These are phyloP conservation scores for Vicia villosa DNA, from an alignment of 306 rosid genomes.

Conservation along the genomic window DNA sequence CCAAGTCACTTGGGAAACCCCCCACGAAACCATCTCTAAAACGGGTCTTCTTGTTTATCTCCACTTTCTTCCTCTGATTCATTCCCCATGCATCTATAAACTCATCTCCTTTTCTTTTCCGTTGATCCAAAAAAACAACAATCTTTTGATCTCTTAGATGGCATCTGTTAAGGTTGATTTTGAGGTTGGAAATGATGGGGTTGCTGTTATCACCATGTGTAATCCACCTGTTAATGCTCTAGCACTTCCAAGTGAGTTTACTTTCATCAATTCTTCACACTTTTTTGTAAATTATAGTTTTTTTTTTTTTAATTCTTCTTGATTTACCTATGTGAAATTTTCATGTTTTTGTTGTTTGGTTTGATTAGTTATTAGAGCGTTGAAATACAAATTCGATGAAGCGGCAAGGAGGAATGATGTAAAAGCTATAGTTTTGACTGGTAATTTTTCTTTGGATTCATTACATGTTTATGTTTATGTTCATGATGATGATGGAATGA, in stretches of 20 bases:
- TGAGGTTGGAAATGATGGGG: conserved; percentile 90
- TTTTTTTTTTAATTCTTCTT: conserved; percentile 42
- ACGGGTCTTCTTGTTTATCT: too few relatives aligned
- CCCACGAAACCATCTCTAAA: not conserved
- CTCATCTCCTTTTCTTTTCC: not conserved
- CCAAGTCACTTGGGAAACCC: not conserved
- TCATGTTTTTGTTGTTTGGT: not conserved
- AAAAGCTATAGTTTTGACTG: conserved; percentile 83
- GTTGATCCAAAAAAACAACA: conserved; percentile 21
- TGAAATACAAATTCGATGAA: conserved; percentile 74
- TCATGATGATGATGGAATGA: conserved; percentile 5
- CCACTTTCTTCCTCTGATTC: not conserved
- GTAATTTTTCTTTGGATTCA: conserved; percentile 41
- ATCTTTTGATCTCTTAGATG: conserved; percentile 46
- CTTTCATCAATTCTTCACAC: conserved; percentile 6
- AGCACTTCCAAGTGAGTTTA: conserved; percentile 63
- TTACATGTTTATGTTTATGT: conserved; percentile 31
- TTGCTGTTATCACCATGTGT: conserved; percentile 43
- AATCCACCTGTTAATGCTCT: conserved; percentile 90
- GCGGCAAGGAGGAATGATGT: conserved; percentile 80
- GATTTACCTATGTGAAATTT: not conserved
- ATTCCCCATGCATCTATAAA: not conserved
- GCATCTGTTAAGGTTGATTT: conserved; percentile 64
- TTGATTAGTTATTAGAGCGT: conserved; percentile 55
- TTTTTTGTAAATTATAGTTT: not conserved